phyloP scores from a whole-genome alignment of 2,329 filamentous ascomycete genomes.

The Neofusicoccum cordaticola region DNA sequence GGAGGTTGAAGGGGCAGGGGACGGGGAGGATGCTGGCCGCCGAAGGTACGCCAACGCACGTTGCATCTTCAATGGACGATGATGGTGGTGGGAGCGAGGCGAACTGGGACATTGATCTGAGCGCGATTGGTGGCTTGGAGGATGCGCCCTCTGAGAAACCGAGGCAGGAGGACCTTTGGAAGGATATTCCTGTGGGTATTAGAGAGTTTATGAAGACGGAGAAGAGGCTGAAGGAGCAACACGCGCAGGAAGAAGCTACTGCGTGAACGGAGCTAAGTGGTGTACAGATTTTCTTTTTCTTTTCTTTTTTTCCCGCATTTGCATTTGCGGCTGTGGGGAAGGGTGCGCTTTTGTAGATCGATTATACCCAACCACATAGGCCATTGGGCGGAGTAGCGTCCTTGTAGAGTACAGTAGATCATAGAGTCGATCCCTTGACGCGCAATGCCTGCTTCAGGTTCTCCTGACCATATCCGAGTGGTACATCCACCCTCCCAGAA shows the following conservation, averaged over 20 bases:
- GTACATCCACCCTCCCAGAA: neutral
- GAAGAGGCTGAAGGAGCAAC: constrained; percentile 79
- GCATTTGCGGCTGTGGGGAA: neutral
- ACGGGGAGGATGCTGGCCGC: constrained; percentile 37
- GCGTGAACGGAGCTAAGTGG: neutral
- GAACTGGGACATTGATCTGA: constrained; percentile 53
- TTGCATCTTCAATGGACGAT: constrained; percentile 68
- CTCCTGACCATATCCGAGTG: neutral
- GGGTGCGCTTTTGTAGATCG: neutral
- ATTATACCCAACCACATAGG: constrained; percentile 1
- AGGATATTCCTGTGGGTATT: constrained; percentile 84
- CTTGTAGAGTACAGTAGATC: constrained; percentile 7
- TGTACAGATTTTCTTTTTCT: neutral
- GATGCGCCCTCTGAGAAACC: constrained; percentile 24
- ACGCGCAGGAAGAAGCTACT: constrained; percentile 54
- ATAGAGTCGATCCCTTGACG: neutral
- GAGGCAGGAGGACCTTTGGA: constrained; percentile 66
- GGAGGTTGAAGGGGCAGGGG: constrained; percentile 27
- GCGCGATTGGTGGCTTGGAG: constrained; percentile 28
- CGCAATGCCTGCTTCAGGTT: neutral
- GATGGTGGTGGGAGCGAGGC: constrained; percentile 73
- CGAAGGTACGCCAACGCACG: constrained; percentile 44
- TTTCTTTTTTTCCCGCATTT: neutral
- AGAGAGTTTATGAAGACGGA: constrained; percentile 97
- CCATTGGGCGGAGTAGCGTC: neutral